phyloP scores from a whole-genome alignment of 352 stramenopile species.

The Phytophthora uliginosa region DNA sequence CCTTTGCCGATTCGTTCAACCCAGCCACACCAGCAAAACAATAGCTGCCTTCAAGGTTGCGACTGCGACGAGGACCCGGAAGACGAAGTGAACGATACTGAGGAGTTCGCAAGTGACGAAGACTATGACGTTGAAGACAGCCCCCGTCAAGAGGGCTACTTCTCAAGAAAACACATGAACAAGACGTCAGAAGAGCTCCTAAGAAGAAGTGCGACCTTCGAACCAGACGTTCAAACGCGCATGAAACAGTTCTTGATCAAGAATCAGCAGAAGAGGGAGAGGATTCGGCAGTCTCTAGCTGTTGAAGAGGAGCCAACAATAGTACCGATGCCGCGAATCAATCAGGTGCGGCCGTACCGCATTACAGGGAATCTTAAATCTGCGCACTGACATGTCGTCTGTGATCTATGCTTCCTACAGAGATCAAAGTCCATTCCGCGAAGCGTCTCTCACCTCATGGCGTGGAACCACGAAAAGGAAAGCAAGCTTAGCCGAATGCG shows the following conservation, averaged over 20 bases:
- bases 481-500: constrained; percentile 60
- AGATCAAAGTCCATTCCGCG: constrained; percentile 68
- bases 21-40: background rate
- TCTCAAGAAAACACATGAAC: constrained; percentile 21
- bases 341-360: constrained; percentile 42
- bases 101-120: constrained; percentile 7
- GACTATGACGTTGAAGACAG: constrained; percentile 14
- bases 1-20: constrained; percentile 14
- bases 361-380: background rate
- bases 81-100: background rate
- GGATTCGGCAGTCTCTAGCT: constrained; percentile 50
- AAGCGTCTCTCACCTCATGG: constrained; percentile 69
- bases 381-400: background rate
- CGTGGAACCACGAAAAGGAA: constrained; percentile 71
- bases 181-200: constrained; percentile 54
- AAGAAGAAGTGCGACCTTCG: constrained; percentile 56
- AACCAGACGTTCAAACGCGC: constrained; percentile 71
- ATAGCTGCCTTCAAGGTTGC: background rate
- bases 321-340: constrained; percentile 57
- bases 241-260: constrained; percentile 66
- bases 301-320: constrained; percentile 40
- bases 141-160: background rate
- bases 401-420: constrained; percentile 34
- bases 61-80: background rate
- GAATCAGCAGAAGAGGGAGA: constrained; percentile 55